Conservation (phyloP, 2,329 filamentous ascomycete genomes). For the Neopestalotiopsis rosae region DNA sequence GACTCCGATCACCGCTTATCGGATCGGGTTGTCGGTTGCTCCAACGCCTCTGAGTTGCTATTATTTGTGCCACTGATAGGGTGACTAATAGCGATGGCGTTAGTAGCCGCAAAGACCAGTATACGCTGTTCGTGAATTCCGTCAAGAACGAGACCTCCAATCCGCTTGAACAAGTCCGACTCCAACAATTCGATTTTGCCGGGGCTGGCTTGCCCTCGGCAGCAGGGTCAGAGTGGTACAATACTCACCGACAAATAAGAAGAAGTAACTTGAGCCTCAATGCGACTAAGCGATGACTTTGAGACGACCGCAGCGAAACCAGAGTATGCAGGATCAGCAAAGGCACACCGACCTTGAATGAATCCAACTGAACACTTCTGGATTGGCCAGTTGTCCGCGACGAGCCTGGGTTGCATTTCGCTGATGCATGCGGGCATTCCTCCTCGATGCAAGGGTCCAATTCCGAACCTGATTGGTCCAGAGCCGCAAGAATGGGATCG, state of each 20-base stretch:
- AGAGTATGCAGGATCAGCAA: neutral
- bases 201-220: too few relatives aligned
- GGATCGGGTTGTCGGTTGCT: neutral
- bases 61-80: neutral
- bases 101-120: neutral
- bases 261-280: neutral
- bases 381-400: neutral
- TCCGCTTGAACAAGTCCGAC: too few relatives aligned
- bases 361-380: neutral
- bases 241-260: neutral
- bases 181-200: too few relatives aligned
- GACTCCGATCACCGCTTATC: neutral
- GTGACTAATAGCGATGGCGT: neutral
- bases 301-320: neutral
- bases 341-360: slow-evolving; percentile 3
- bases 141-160: too few relatives aligned
- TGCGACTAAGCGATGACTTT: neutral
- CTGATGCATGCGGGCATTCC: neutral
- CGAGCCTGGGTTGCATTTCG: neutral
- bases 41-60: neutral
- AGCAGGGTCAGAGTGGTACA: too few relatives aligned
- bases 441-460: neutral
- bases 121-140: neutral
- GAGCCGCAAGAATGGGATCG: neutral
- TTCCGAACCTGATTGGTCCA: neutral